A percentile compares a stretch with the other conserved stretches of the same genome.
Conservation (phyloP, 768 basidiomycete species). For the Phlegmacium glaucopus region DNA sequence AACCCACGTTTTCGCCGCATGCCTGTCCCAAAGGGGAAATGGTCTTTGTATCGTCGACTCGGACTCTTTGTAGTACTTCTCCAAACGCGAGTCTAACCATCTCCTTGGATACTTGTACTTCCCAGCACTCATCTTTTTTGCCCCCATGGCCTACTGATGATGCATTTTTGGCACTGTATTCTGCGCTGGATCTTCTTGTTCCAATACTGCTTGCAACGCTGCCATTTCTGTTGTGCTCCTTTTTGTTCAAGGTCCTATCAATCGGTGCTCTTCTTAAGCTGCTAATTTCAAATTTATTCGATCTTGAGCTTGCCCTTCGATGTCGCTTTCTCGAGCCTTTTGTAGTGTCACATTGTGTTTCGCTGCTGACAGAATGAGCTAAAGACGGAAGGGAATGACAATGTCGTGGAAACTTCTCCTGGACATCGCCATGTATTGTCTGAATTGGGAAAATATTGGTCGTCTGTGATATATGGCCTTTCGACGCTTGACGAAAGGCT, state of each 20-base stretch:
- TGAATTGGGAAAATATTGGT: conserved; percentile 7
- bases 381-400: conserved; percentile 17
- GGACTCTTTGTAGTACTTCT: conserved; percentile 17
- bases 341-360: not conserved
- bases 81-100: conserved; percentile 48
- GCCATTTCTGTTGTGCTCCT: conserved; percentile 6
- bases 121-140: conserved; percentile 46
- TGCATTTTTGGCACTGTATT: conserved; percentile 52
- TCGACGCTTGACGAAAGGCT: conserved; percentile 22
- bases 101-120: conserved; percentile 54
- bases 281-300: conserved; percentile 5
- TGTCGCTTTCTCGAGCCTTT: conserved; percentile 1
- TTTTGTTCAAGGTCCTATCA: conserved; percentile 28
- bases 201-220: conserved; percentile 23
- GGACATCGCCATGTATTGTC: not conserved
- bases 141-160: conserved; percentile 23
- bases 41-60: conserved; percentile 11
- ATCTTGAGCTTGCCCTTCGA: conserved; percentile 13
- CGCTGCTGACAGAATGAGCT: conserved; percentile 2
- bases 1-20: conserved; percentile 41
- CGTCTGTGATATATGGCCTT: conserved; percentile 5
- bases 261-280: conserved; percentile 9
- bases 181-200: conserved; percentile 48
- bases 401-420: conserved; percentile 4
- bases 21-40: conserved; percentile 32